Conservation (phyloP, 2,329 filamentous ascomycete species). For the Thermomyces lanuginosus region DNA sequence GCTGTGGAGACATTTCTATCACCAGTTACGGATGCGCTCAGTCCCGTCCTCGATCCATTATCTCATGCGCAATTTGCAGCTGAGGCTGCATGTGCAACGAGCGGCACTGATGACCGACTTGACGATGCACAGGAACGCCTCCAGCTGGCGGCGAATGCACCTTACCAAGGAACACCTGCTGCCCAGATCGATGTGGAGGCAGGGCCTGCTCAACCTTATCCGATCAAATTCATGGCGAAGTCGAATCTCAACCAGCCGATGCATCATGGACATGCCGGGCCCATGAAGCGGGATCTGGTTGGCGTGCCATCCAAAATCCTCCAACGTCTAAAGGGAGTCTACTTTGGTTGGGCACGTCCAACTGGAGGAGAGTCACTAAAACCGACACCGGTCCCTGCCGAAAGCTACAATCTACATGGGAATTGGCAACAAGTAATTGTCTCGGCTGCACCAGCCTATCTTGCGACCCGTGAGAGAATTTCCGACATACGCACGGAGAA, state of each 20-base stretch:
- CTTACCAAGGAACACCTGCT: conserved; percentile 21
- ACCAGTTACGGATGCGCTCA: conserved; percentile 12
- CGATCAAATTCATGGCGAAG: conserved; percentile 21
- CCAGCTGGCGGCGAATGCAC: conserved; percentile 16
- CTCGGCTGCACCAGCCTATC: conserved; percentile 33
- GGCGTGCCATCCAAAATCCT: conserved; percentile 38
- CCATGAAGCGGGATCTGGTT: conserved; percentile 40
- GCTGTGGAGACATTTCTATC: conserved; percentile 11
- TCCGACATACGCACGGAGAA: conserved; percentile 16
- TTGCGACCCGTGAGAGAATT: conserved; percentile 23
- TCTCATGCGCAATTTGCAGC: conserved; percentile 19
- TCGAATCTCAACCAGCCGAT: conserved; percentile 35
- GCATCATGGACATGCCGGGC: conserved; percentile 30
- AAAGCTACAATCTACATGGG: too few relatives aligned
- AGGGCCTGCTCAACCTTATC: conserved; percentile 17
- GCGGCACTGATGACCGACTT: conserved; percentile 15
- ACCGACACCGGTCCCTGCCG: conserved; percentile 19
- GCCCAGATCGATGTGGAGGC: conserved; percentile 10
- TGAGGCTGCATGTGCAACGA: conserved; percentile 17
- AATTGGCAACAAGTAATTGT: conserved; percentile 49
- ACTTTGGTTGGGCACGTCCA: conserved; percentile 47
- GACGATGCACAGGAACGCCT: conserved; percentile 23
- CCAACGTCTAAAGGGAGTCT: conserved; percentile 43
- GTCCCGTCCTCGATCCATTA: conserved; percentile 12
- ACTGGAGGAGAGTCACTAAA: conserved; percentile 13